Base-by-base conservation (phyloP, 805 yeast genomes). In the Jamesozyma lodderae region DNA sequence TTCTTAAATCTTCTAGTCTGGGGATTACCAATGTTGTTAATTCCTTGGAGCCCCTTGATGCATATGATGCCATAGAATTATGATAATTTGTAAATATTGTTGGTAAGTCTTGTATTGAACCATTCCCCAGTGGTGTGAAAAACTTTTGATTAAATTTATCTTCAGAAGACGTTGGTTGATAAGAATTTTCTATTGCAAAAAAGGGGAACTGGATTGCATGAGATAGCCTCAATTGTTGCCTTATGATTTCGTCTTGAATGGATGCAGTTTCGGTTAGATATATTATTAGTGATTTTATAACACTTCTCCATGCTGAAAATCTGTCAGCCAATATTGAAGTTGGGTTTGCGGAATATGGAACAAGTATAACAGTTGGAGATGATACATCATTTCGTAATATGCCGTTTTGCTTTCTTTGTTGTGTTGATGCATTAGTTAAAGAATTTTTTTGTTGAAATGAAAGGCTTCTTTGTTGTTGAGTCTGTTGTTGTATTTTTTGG, bases 81-180 rank as follows among this genome's bases (percentile, higher is more conserved):
- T 81, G 86, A 56, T 78, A 72, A 61, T 79, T 59, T 69, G 77
- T 62, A 47, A 87, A 63, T 11, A 78, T 64, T 9, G 77, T 73
- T 7, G 95, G 94, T 27, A 88, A 62, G 57, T 87, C 96, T 51
- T 81, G 86, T 38, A 88, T 72, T 10, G 94, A 83, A 4, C 82
- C 82, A 47, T 70, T 74, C 25, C 95, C 95, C 24, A 73, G 65
- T 1, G 94, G 86, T 36, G 81, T 61, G 49, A 88, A 88, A 60
- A 72, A 75, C 51, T 70, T 52, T 28, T 51, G 55, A 22, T 37
- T 37, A 17, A 42, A 34, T 22, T 47, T 46, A 21, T 48, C 57
- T 25, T 53, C 52, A 3, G 38, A 35, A 1, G 54, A 40, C 8
- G 41, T 32, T 7, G 58, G 60, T 38, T 51, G 56, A 28, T 54